Percentiles rank a stretch among this genome's conserved stretches.
Evolutionary conservation across 345 rosid genomes (phyloP).

Genomic region (Bruguiera parviflora): DNA sequence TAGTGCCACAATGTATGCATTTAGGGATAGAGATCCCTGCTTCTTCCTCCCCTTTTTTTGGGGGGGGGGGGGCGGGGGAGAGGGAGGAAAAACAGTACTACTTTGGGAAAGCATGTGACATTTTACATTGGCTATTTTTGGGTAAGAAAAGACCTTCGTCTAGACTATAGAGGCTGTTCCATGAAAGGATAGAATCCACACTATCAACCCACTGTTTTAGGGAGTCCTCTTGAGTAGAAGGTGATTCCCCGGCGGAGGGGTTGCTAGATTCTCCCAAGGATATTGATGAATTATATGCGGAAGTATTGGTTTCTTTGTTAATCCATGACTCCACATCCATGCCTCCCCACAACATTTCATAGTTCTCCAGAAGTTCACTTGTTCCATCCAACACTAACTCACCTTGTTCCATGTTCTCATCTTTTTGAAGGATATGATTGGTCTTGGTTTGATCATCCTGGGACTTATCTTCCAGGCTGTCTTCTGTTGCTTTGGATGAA

Average conservation of each 20-base stretch:
- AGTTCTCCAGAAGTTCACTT: conserved; percentile 28
- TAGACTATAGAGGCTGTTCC: conserved; percentile 50
- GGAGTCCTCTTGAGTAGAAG: conserved; percentile 32
- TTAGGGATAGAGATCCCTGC: too few relatives aligned
- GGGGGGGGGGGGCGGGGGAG: too few relatives aligned
- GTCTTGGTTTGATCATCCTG: conserved; percentile 5
- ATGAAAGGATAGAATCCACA: conserved; percentile 54
- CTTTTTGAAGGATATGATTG: conserved; percentile 1
- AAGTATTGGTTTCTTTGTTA: conserved; percentile 33
- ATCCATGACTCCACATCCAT: conserved; percentile 33
- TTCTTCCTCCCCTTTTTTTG: too few relatives aligned
- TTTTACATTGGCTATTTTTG: conserved; percentile 22
- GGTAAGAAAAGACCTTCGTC: conserved; percentile 41
- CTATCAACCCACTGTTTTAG: conserved; percentile 51
- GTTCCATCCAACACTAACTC: conserved; percentile 18
- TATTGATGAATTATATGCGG: conserved; percentile 33
- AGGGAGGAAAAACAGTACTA: not conserved
- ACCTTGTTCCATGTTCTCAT: conserved; percentile 15
- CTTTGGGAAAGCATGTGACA: not conserved
- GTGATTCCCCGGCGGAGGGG: conserved; percentile 27
- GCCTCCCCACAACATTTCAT: conserved; percentile 38
- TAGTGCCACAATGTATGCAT: too few relatives aligned
- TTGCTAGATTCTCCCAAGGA: conserved; percentile 34
- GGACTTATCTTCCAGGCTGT: conserved; percentile 21
- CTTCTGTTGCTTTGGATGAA: conserved; percentile 22